Evolutionary conservation across 495 filamentous ascomycete species (phyloP).

Genomic region (Physcia stellaris): DNA sequence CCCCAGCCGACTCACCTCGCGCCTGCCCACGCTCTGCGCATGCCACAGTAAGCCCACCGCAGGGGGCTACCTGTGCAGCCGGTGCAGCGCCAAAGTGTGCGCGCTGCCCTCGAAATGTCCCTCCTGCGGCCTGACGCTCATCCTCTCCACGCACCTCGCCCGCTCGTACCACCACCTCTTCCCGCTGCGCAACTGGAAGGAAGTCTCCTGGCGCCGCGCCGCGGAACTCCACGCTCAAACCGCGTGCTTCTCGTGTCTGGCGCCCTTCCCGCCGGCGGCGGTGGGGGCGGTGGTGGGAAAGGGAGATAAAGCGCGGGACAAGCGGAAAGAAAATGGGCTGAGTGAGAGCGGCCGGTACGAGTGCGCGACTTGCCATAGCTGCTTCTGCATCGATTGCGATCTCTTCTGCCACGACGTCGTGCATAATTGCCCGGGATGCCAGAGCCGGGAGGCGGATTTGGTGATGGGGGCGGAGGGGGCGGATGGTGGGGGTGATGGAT

Average conservation of each 20-base stretch:
- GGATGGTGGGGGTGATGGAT: neutral
- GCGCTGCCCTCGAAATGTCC: conserved; percentile 84
- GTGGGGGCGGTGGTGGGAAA: conserved; percentile 19
- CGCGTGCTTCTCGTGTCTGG: conserved; percentile 36
- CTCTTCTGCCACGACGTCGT: conserved; percentile 84
- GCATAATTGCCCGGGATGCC: conserved; percentile 92
- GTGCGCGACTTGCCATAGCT: conserved; percentile 67
- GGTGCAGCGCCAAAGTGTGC: conserved; percentile 84
- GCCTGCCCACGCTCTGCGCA: conserved; percentile 64
- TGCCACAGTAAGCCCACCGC: conserved; percentile 75
- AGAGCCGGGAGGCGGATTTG: conserved; percentile 36
- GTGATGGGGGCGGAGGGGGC: neutral
- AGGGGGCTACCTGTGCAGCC: conserved; percentile 84
- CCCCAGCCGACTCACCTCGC: conserved; percentile 75
- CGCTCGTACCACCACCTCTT: conserved; percentile 94
- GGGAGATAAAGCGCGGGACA: conserved; percentile 3
- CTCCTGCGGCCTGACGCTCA: conserved; percentile 80
- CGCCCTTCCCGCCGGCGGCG: conserved; percentile 34
- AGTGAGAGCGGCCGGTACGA: conserved; percentile 81
- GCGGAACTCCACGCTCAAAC: conserved; percentile 17
- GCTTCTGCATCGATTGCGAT: conserved; percentile 98
- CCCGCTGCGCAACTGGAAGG: conserved; percentile 77
- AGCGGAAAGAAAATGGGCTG: conserved; percentile 31
- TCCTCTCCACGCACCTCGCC: conserved; percentile 90
- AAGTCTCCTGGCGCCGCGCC: conserved; percentile 72